Evolutionary conservation across 768 basidiomycete genomes (phyloP), one percentile per base, ranked within the genome.

Genomic region (Termitomyces sp.): DNA sequence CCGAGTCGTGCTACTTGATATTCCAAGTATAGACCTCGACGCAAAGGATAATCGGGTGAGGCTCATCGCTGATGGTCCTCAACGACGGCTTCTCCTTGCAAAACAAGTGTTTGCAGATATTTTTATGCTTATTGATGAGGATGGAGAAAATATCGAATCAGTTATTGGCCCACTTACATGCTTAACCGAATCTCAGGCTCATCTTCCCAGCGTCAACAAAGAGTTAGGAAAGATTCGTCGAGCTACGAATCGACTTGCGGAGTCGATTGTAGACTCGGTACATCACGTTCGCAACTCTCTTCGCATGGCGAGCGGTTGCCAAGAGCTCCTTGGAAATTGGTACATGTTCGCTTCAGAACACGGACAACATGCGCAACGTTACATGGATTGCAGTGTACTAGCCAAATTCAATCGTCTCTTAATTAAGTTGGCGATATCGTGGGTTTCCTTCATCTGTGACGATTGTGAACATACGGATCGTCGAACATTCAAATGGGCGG

Each of bases 361-460:
- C 68, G 94, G 94, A 1, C 86, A 90, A 59, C 90, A 95, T 64
- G 91, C 89, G 9, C 88, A 93, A 65, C 85, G 87, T 62, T 86
- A 90, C 68, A 91, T 97, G 87, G 94, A 96, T 63, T 81, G 81
- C 16, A 67, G 82, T 0, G 77, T 84, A 0, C 69, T 87, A 53
- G 74, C 80, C 63, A 87, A 88, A 62, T 96, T 97, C 72, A 89
- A 90, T 67, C 83, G 88, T 7, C 79, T 89, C 4, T 78, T 98
- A 34, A 88, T 95, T 71, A 88, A 86, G 59, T 82, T 98, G 53
- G 93, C 95, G 10, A 98, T 98, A 64, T 90, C 92, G 13, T 99
- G 96, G 96, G 92, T 98, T 34, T 88, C 94, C 44, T 98, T 99
- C 77, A 96, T 98, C 61, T 97, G 94, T 73, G 94, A 98, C 67